Conservation (phyloP, 2,329 filamentous ascomycete species). For the Lecanicillium sp. region DNA sequence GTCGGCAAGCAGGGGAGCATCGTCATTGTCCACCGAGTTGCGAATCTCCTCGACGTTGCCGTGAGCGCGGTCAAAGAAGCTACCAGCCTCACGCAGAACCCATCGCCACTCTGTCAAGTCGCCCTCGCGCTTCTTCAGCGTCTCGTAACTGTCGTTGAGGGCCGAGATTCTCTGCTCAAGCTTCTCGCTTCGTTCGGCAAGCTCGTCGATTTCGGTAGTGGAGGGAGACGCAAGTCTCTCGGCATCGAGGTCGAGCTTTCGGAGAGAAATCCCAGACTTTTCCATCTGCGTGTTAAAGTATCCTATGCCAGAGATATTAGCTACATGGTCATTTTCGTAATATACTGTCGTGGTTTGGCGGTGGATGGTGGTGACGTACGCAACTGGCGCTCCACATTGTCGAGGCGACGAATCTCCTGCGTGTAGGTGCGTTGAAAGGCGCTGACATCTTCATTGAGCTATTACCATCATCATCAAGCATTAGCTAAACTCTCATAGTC, state of each 20-base stretch:
- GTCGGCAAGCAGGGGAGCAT: slow-evolving; percentile 87
- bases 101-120: slow-evolving; percentile 98
- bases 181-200: slow-evolving; percentile 84
- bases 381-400: slow-evolving; percentile 96
- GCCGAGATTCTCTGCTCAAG: slow-evolving; percentile 86
- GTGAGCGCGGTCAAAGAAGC: slow-evolving; percentile 94
- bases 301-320: slow-evolving; percentile 39
- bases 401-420: slow-evolving; percentile 90
- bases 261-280: slow-evolving; percentile 76
- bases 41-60: slow-evolving; percentile 96
- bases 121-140: slow-evolving; percentile 92
- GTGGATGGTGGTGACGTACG: slow-evolving; percentile 49
- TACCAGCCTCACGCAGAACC: slow-evolving; percentile 91
- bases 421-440: slow-evolving; percentile 97
- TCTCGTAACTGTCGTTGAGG: slow-evolving; percentile 97
- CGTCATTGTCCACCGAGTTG: slow-evolving; percentile 69
- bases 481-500: slow-evolving; percentile 13
- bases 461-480: slow-evolving; percentile 6
- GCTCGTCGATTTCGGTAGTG: slow-evolving; percentile 91
- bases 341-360: neutral
- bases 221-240: slow-evolving; percentile 81
- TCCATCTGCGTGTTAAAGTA: slow-evolving; percentile 97
- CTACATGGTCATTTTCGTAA: neutral
- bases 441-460: slow-evolving; percentile 89
- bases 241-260: slow-evolving; percentile 84